Evolutionary conservation across 352 stramenopile species (phyloP).

Genomic region (Phytophthora citrophthora): DNA sequence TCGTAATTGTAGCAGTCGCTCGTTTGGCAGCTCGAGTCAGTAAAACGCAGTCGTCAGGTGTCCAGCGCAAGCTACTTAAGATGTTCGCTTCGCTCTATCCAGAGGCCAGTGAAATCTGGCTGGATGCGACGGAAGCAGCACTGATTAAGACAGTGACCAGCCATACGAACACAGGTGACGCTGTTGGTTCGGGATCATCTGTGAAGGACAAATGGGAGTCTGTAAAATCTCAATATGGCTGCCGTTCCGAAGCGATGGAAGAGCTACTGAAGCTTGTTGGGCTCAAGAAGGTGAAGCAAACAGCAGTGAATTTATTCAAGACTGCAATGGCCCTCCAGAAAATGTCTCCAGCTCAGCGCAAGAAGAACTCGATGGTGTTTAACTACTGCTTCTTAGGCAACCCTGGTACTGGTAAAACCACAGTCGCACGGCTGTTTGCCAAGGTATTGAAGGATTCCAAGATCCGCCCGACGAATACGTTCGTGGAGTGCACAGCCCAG

Average conservation of each 20-base stretch:
- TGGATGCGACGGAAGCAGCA: conserved; percentile 37
- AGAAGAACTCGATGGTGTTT: conserved; percentile 71
- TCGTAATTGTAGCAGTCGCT: conserved; percentile 62
- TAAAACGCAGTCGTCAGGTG: conserved; percentile 11
- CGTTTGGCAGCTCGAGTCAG: conserved; percentile 39
- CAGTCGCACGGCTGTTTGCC: conserved; percentile 85
- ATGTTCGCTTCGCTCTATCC: conserved; percentile 65
- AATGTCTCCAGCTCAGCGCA: conserved; percentile 59
- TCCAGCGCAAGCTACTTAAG: conserved; percentile 46
- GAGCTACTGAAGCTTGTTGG: conserved; percentile 84
- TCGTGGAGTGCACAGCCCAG: conserved; percentile 61
- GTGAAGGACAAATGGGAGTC: conserved; percentile 66
- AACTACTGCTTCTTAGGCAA: conserved; percentile 86
- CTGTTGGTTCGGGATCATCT: conserved; percentile 3
- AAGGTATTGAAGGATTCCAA: conserved; percentile 77
- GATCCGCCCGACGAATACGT: conserved; percentile 54
- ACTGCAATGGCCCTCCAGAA: conserved; percentile 62
- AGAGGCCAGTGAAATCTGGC: conserved; percentile 49
- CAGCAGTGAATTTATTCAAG: conserved; percentile 79
- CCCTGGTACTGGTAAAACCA: conserved; percentile 80
- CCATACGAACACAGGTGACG: not conserved
- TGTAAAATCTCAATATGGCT: conserved; percentile 55
- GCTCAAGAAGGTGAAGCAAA: conserved; percentile 82
- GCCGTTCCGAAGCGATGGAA: conserved; percentile 78
- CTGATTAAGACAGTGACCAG: not conserved